Base-by-base conservation (phyloP, 1,284 basidiomycete genomes). In the Cutaneotrichosporon sp. region DNA sequence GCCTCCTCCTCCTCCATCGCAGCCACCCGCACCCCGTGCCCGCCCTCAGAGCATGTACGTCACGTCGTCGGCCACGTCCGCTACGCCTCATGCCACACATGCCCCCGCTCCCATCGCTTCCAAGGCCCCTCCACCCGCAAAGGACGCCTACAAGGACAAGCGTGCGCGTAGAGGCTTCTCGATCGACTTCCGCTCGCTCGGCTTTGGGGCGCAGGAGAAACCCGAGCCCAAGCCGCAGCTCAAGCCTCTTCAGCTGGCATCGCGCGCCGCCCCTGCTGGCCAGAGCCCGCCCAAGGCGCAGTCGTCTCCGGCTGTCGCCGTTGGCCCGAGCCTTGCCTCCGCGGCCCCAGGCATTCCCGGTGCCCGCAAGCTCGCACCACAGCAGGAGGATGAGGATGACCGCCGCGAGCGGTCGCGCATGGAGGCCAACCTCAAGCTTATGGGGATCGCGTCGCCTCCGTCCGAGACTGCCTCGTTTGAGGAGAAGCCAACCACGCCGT, bases 381-480 rank as follows among this genome's bases (percentile, higher is more conserved):
- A 92, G 85, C 82, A 86, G 49, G 92, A 96, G 79, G 92, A 93
- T 72, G 92, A 95, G 58, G 90, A 95, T 64, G 92, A 96, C 72
- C 84, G 86, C 56, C 85, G 85, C 65, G 92, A 94, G 78, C 84
- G 92, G 63, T 91, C 93, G 77, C 86, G 91, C 16, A 82, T 94
- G 64, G 84, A 90, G 72, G 91, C 92, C 13, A 90, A 90, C 13
- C 89, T 95, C 88, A 92, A 92, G 78, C 82, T 95, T 36, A 92
- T 94, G 90, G 92, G 92, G 10, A 90, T 94, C 51, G 31, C 49
- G 9, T 36, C 56, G 26, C 38, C 47, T 16, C 2, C 30, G 6
- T 31, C 51, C 63, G 87, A 91, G 59, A 58, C 53, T 21, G 31
- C 56, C 13, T 38, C 53, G 26, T 16, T 55, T 22, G 47, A 52